A percentile compares a stretch with the other conserved stretches of the same genome.
Evolutionary conservation across 2,329 filamentous ascomycete species (phyloP).

Genomic region (Dothiorella sarmentorum): DNA sequence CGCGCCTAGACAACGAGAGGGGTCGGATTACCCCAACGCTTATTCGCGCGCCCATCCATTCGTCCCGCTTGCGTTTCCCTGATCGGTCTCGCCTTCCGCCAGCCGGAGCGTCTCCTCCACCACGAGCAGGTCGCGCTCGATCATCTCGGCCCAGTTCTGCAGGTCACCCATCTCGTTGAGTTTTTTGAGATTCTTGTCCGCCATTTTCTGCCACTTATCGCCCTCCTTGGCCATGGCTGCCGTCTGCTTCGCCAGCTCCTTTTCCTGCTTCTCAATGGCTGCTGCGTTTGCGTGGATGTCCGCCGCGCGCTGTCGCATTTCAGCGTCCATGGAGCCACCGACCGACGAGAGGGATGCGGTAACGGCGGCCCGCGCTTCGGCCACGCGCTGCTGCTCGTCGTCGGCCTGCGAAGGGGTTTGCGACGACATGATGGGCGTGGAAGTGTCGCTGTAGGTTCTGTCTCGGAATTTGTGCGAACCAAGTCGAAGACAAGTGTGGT

Average conservation of each 20-base stretch:
- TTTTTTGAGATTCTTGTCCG: constrained; percentile 58
- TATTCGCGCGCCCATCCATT: constrained; percentile 21
- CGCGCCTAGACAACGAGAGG: too few species aligned
- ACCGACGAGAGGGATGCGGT: constrained; percentile 51
- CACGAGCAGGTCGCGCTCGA: constrained; percentile 50
- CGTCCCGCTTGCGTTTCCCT: constrained; percentile 33
- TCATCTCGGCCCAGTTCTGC: constrained; percentile 83
- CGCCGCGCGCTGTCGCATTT: constrained; percentile 64
- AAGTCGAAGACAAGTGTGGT: neutral
- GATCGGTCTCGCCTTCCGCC: constrained; percentile 30
- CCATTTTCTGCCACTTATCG: constrained; percentile 61
- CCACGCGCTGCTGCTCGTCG: constrained; percentile 31
- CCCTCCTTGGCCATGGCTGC: constrained; percentile 60
- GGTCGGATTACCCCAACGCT: too few species aligned
- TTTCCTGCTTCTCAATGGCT: constrained; percentile 65
- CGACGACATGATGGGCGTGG: neutral
- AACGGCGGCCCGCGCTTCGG: constrained; percentile 51
- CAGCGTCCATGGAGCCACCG: constrained; percentile 65
- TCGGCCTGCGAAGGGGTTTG: constrained; percentile 5
- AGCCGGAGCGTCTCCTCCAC: constrained; percentile 40
- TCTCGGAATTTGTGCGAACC: neutral
- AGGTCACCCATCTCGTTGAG: constrained; percentile 78
- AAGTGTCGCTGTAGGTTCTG: neutral
- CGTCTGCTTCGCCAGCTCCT: constrained; percentile 60
- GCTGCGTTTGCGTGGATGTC: constrained; percentile 67